phyloP scores from a whole-genome alignment of 2,329 filamentous ascomycete species.

The Xylariales sp. region DNA sequence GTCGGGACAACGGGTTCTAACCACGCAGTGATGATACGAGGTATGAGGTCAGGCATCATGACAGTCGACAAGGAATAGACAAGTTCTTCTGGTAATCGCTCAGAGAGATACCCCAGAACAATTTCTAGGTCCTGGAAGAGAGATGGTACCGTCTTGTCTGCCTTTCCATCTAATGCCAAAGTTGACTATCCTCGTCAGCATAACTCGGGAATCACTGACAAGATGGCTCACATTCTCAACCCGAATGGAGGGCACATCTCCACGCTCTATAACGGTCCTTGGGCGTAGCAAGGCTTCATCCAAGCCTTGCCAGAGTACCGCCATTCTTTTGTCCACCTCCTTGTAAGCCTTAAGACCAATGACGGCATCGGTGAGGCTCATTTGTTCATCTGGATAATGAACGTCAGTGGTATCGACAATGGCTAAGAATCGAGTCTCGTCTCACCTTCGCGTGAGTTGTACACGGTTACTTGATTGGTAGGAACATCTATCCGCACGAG shows the following conservation, averaged over 20 bases:
- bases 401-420: slow-evolving; percentile 38
- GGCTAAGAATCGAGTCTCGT: not conserved
- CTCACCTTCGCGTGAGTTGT: slow-evolving; percentile 62
- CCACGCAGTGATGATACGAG: slow-evolving; percentile 77
- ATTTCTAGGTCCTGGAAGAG: slow-evolving; percentile 66
- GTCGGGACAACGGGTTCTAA: slow-evolving; percentile 81
- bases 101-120: slow-evolving; percentile 64
- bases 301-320: slow-evolving; percentile 70
- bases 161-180: slow-evolving; percentile 56
- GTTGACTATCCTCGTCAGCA: slow-evolving; percentile 53
- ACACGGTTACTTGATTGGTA: slow-evolving; percentile 66
- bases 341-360: slow-evolving; percentile 69
- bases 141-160: slow-evolving; percentile 60
- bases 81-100: slow-evolving; percentile 65
- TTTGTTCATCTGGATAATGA: slow-evolving; percentile 58
- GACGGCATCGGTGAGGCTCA: slow-evolving; percentile 65
- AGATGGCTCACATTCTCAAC: slow-evolving; percentile 54
- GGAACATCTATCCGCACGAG: slow-evolving; percentile 72
- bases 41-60: slow-evolving; percentile 76
- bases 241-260: slow-evolving; percentile 55
- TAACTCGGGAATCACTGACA: not conserved
- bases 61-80: slow-evolving; percentile 71
- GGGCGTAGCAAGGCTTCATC: slow-evolving; percentile 71
- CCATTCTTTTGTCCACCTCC: slow-evolving; percentile 69
- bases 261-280: slow-evolving; percentile 61